phyloP scores from a whole-genome alignment of 495 filamentous ascomycete genomes.

The Hyaloscypha finlandica region DNA sequence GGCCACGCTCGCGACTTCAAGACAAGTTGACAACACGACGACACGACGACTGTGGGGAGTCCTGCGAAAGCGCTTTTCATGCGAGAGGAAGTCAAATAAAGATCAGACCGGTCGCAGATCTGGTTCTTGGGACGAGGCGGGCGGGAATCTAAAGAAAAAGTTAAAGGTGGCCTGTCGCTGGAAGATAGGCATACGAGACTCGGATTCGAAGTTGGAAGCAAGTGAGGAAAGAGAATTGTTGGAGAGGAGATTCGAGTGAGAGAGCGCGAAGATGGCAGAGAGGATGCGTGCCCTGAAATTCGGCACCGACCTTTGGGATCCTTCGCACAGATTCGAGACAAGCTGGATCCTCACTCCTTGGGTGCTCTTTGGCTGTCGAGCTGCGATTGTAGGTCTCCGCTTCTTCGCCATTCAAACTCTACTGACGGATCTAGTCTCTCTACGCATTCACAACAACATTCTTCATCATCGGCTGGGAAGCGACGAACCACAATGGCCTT shows the following conservation, averaged over 20 bases:
- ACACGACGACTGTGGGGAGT: not conserved
- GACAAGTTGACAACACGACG: not conserved
- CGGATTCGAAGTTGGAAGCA: not conserved
- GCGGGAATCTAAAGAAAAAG: not conserved
- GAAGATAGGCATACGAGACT: not conserved
- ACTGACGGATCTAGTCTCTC: constrained; percentile 44
- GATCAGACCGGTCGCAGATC: not conserved
- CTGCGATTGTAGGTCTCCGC: constrained; percentile 48
- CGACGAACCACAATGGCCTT: constrained; percentile 36
- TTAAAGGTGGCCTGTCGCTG: not conserved
- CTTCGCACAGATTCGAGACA: constrained; percentile 66
- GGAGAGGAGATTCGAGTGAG: not conserved
- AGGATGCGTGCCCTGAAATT: constrained; percentile 37
- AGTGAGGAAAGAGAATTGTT: not conserved
- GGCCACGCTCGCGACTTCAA: not conserved
- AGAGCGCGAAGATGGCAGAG: constrained; percentile 9
- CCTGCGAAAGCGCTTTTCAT: not conserved
- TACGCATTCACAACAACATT: constrained; percentile 74
- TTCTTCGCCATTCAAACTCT: not conserved
- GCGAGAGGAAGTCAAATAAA: not conserved
- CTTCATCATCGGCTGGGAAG: constrained; percentile 65
- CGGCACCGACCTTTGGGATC: constrained; percentile 53
- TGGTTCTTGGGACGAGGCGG: not conserved
- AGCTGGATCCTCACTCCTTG: constrained; percentile 75
- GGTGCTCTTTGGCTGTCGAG: constrained; percentile 58